Evolutionary conservation across 306 rosid species (phyloP).

Genomic region (Macrotyloma uniflorum): DNA sequence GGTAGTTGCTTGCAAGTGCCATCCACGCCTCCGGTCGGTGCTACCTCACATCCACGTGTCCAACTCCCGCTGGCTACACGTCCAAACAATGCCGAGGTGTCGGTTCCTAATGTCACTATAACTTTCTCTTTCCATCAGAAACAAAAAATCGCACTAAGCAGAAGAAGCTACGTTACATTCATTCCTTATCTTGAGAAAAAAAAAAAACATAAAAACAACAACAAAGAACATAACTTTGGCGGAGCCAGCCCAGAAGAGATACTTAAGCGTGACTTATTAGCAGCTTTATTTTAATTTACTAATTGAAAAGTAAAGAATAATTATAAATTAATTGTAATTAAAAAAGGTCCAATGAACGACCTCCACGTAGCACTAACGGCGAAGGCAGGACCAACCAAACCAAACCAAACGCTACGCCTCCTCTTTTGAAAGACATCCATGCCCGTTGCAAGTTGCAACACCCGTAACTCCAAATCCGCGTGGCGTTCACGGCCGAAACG

Average conservation of each 20-base stretch:
- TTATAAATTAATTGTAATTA: neutral
- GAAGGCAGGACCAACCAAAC: conserved; percentile 40
- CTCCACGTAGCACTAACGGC: conserved; percentile 32
- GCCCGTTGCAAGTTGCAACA: conserved; percentile 37
- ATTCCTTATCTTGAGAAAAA: neutral
- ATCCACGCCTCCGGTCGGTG: neutral
- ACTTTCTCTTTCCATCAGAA: neutral
- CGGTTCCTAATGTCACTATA: neutral
- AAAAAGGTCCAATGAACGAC: neutral
- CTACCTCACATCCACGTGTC: neutral
- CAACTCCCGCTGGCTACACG: neutral
- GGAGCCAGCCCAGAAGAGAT: neutral
- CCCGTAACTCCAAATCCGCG: conserved; percentile 41
- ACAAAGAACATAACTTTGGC: neutral
- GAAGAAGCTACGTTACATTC: neutral
- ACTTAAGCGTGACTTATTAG: neutral
- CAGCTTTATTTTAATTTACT: neutral
- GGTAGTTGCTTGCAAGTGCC: conserved; percentile 26
- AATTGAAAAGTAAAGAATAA: neutral
- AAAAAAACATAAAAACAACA: neutral
- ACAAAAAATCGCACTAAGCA: neutral
- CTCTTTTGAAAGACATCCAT: neutral
- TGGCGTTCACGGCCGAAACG: conserved; percentile 20
- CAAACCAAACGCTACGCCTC: conserved; percentile 21
- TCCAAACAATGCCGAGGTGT: neutral